Evolutionary conservation across 225 moss, liverwort and hornwort genomes (phyloP).

Genomic region (Asterella californica): DNA sequence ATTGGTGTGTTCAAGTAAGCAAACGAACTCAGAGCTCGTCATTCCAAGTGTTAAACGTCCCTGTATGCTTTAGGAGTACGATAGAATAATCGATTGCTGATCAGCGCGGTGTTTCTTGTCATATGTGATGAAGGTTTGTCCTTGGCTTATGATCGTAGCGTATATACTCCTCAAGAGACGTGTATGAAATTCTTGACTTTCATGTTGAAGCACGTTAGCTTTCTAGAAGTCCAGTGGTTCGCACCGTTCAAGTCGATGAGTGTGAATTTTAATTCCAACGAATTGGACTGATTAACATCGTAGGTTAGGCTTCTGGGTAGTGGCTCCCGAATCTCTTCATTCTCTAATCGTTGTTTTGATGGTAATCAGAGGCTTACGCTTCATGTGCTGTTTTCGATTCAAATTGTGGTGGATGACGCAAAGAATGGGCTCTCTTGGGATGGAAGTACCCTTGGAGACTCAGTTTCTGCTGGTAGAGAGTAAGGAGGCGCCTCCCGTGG

Average conservation of each 20-base stretch:
- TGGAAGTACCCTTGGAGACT: constrained; percentile 75
- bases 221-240: no score
- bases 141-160: neutral
- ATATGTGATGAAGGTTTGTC: neutral
- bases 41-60: neutral
- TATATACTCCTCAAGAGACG: neutral
- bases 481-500: constrained; percentile 17
- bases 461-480: constrained; percentile 81
- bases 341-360: neutral
- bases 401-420: constrained; percentile 99
- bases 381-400: constrained; percentile 96
- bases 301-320: neutral
- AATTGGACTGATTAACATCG: neutral
- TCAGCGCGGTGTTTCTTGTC: neutral
- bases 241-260: neutral
- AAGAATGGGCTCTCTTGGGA: constrained; percentile 72
- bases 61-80: neutral
- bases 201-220: neutral
- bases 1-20: constrained; percentile 46
- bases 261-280: neutral
- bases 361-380: constrained; percentile 54
- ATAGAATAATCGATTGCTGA: neutral
- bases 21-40: neutral
- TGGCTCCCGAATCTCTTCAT: neutral
- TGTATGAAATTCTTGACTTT: neutral